Conservation (phyloP, 331 rosid species). For the Acacia pycnantha region DNA sequence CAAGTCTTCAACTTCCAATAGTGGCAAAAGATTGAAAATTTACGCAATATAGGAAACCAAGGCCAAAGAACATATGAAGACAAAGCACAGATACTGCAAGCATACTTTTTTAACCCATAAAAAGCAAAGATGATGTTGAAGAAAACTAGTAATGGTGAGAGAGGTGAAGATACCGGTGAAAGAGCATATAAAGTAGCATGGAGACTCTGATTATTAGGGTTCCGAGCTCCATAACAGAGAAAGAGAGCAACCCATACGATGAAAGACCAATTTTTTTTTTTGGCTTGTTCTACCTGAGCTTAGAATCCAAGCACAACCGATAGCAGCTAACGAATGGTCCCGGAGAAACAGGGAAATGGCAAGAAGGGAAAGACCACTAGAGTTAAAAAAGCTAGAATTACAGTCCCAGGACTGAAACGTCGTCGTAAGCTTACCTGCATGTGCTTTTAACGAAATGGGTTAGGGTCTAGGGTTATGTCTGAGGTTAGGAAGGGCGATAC, state of each 20-base stretch:
- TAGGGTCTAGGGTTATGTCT: neutral
- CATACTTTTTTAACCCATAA: constrained; percentile 15
- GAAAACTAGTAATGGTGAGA: constrained; percentile 1
- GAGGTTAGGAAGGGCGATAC: neutral
- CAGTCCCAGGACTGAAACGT: neutral
- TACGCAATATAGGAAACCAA: neutral
- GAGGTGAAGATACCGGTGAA: constrained; percentile 41
- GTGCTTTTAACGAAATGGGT: neutral
- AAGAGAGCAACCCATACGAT: constrained; percentile 49
- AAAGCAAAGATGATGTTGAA: neutral
- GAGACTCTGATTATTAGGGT: constrained; percentile 52
- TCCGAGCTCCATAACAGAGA: constrained; percentile 48
- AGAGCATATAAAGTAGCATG: constrained; percentile 36
- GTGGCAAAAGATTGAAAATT: constrained; percentile 20
- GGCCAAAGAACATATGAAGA: neutral
- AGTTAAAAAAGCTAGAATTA: neutral
- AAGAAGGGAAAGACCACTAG: neutral
- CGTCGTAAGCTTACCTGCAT: neutral
- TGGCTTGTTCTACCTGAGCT: constrained; percentile 30
- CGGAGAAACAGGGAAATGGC: neutral
- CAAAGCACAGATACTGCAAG: neutral
- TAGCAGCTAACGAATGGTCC: constrained; percentile 23
- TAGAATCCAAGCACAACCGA: constrained; percentile 7
- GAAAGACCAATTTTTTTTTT: constrained; percentile 4
- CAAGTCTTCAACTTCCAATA: constrained; percentile 21